A percentile compares a stretch with the other conserved stretches of the same genome.
Conservation (phyloP, 306 rosid genomes). For the Prunus fruticosa region DNA sequence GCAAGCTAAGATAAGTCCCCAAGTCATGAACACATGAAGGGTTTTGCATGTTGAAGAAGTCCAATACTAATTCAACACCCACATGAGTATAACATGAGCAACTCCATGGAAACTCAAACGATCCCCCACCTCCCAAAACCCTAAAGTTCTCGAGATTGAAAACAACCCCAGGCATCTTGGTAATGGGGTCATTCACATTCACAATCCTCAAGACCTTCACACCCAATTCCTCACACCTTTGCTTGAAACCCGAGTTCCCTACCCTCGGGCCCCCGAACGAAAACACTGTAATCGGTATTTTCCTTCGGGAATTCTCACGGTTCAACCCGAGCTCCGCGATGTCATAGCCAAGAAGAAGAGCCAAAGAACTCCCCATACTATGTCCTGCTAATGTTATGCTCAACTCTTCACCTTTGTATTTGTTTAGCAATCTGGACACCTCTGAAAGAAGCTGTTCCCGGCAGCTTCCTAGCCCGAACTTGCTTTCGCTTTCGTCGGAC, state of each 20-base stretch:
- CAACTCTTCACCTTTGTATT: constrained; percentile 50
- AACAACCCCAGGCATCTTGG: constrained; percentile 78
- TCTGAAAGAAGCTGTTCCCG: constrained; percentile 87
- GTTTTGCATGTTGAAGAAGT: constrained; percentile 78
- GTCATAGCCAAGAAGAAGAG: constrained; percentile 81
- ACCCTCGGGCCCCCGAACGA: constrained; percentile 93
- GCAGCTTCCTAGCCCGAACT: constrained; percentile 68
- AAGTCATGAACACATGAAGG: constrained; percentile 92
- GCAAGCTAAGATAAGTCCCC: constrained; percentile 56
- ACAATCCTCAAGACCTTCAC: constrained; percentile 69
- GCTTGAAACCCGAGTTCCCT: constrained; percentile 67
- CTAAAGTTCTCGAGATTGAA: constrained; percentile 75
- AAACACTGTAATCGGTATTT: constrained; percentile 56
- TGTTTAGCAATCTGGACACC: constrained; percentile 50
- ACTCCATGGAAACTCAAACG: constrained; percentile 57
- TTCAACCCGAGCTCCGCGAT: constrained; percentile 75
- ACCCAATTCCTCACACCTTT: constrained; percentile 76
- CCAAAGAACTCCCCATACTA: constrained; percentile 94
- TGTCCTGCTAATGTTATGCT: constrained; percentile 86
- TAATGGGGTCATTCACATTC: constrained; percentile 81
- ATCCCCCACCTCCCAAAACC: constrained; percentile 62
- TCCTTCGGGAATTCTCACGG: background rate
- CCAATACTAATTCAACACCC: constrained; percentile 74
- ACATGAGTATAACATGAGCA: constrained; percentile 84
- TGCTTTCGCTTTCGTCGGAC: constrained; percentile 51